Evolutionary conservation across 768 basidiomycete species (phyloP).

Genomic region (Boletus edulis): DNA sequence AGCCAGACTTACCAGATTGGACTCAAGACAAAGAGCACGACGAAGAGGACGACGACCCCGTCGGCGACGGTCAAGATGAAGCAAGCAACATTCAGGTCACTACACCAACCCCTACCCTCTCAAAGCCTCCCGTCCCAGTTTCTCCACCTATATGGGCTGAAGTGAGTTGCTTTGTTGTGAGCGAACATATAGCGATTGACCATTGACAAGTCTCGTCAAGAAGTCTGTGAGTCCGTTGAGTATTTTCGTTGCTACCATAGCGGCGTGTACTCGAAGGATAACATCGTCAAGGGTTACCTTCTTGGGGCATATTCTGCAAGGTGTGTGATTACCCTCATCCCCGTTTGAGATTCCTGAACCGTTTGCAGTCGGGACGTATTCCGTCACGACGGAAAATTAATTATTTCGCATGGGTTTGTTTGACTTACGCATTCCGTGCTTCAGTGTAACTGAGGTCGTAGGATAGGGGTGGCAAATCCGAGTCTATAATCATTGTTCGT

Average conservation of each 20-base stretch:
- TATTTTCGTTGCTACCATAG: slow-evolving; percentile 71
- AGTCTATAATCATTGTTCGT: slow-evolving; percentile 44
- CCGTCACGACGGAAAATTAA: slow-evolving; percentile 59
- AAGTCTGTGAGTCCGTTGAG: slow-evolving; percentile 77
- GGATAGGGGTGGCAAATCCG: slow-evolving; percentile 65
- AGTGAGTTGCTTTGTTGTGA: slow-evolving; percentile 28
- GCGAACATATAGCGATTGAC: background rate
- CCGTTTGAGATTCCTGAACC: slow-evolving; percentile 9
- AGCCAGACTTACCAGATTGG: slow-evolving; percentile 20
- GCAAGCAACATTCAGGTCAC: slow-evolving; percentile 12
- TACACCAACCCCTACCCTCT: background rate
- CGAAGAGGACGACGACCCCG: slow-evolving; percentile 7
- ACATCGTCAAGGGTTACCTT: slow-evolving; percentile 71
- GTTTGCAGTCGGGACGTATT: slow-evolving; percentile 64
- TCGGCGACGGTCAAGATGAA: slow-evolving; percentile 8
- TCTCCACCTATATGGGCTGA: slow-evolving; percentile 44
- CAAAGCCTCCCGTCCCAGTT: slow-evolving; percentile 22
- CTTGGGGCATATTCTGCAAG: slow-evolving; percentile 66
- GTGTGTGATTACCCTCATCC: slow-evolving; percentile 35
- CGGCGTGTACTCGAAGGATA: slow-evolving; percentile 67
- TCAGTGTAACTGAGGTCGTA: background rate
- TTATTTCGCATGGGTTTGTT: slow-evolving; percentile 81
- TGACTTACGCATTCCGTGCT: background rate
- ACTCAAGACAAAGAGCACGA: slow-evolving; percentile 23
- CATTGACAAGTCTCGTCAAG: slow-evolving; percentile 65